Conservation (phyloP, 106 monocot genomes). For the Allium cepa region DNA sequence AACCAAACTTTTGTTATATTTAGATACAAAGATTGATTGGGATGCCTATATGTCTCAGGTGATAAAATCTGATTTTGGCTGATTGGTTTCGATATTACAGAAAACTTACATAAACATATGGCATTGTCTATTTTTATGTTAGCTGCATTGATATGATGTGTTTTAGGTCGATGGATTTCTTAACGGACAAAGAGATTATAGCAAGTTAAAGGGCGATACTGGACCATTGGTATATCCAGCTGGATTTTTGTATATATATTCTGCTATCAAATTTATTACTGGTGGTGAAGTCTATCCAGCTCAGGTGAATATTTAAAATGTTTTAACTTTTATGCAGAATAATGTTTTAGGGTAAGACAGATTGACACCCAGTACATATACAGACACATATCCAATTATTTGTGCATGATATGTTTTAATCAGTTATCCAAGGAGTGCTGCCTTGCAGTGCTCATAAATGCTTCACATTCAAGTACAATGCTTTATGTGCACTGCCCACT, state of each 20-base stretch:
- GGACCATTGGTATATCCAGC: conserved; percentile 96
- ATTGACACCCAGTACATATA: no score
- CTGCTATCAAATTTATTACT: conserved; percentile 65
- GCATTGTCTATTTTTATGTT: neutral
- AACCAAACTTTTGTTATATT: neutral
- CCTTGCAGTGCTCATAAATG: no score
- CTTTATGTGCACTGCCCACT: no score
- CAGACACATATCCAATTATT: no score
- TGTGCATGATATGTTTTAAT: no score
- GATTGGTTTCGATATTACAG: neutral
- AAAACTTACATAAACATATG: neutral
- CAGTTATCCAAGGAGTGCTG: no score
- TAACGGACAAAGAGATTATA: conserved; percentile 91
- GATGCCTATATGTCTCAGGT: conserved; percentile 99
- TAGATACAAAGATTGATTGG: conserved; percentile 99
- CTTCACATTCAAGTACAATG: no score
- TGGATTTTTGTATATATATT: conserved; percentile 89
- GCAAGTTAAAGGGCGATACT: conserved; percentile 82
- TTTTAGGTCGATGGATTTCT: conserved; percentile 88
- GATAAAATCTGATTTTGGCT: neutral
- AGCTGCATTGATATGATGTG: neutral
- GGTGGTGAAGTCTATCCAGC: conserved; percentile 77
- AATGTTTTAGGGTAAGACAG: no score
- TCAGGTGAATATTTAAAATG: conserved; percentile 49
- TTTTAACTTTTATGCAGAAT: neutral